These are phyloP conservation scores for Angomonas deanei DNA, from an alignment of 208 protist species.

Conservation along the genomic window DNA sequence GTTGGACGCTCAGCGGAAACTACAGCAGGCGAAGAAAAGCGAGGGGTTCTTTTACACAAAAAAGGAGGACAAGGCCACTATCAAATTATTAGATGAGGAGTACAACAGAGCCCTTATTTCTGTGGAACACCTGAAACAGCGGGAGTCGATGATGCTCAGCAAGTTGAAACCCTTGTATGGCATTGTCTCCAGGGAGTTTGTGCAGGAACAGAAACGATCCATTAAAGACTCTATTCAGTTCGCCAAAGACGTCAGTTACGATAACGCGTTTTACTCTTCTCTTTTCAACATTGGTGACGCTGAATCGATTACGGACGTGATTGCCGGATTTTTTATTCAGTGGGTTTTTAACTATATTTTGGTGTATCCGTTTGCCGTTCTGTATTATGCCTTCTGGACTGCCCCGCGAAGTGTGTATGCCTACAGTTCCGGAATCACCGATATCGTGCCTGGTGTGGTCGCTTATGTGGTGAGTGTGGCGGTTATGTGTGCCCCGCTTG, in stretches of 20 bases:
- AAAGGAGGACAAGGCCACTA: constrained; percentile 46
- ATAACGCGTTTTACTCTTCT: constrained; percentile 80
- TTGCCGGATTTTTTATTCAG: constrained; percentile 70
- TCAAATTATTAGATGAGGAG: constrained; percentile 74
- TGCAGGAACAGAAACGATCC: constrained; percentile 59
- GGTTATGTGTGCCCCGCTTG: constrained; percentile 57
- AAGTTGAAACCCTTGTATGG: constrained; percentile 88
- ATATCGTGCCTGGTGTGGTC: constrained; percentile 46
- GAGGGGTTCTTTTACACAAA: constrained; percentile 69
- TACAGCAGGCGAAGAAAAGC: constrained; percentile 41
- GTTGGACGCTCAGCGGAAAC: constrained; percentile 27
- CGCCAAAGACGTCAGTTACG: constrained; percentile 67
- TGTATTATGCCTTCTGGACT: constrained; percentile 81
- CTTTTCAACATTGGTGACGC: constrained; percentile 61
- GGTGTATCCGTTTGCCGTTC: constrained; percentile 76
- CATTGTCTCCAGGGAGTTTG: constrained; percentile 68
- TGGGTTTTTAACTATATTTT: constrained; percentile 77
- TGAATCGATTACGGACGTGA: constrained; percentile 70
- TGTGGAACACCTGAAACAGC: constrained; percentile 37
- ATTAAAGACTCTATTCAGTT: constrained; percentile 48
- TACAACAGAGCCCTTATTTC: constrained; percentile 33
- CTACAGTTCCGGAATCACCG: constrained; percentile 57
- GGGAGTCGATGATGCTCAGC: constrained; percentile 65
- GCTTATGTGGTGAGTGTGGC: constrained; percentile 54
- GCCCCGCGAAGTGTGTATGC: constrained; percentile 71